These are phyloP conservation scores for Daedalea quercina DNA, from an alignment of 768 basidiomycete genomes.

Conservation along the genomic window DNA sequence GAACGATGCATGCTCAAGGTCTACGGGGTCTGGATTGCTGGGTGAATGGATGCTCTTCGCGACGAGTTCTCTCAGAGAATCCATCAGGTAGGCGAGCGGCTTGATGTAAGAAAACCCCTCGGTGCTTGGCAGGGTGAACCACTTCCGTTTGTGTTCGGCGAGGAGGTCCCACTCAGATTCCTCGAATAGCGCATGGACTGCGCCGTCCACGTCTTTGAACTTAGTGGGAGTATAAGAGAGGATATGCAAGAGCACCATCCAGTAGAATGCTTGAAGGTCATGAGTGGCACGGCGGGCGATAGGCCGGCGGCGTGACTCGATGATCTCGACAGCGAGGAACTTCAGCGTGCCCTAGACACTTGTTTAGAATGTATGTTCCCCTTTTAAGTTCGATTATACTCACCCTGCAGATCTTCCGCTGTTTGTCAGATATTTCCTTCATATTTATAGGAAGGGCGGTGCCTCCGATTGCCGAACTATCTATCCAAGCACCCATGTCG, in stretches of 20 bases:
- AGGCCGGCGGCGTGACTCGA: neutral
- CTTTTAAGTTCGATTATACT: neutral
- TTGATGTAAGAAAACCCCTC: neutral
- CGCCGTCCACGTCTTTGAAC: neutral
- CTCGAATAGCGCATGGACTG: neutral
- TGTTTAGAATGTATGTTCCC: constrained; percentile 1
- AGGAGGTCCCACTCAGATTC: neutral
- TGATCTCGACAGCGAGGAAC: constrained; percentile 5
- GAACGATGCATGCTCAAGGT: neutral
- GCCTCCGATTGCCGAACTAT: neutral
- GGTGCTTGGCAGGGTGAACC: neutral
- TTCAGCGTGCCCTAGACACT: neutral
- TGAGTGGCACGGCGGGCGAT: neutral
- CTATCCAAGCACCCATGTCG: constrained; percentile 8
- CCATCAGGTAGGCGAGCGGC: neutral
- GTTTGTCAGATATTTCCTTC: neutral
- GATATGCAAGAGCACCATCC: constrained; percentile 4
- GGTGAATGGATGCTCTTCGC: neutral
- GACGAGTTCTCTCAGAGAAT: neutral
- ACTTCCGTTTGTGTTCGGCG: neutral
- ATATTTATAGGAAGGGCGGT: neutral
- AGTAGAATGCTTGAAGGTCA: constrained; percentile 12
- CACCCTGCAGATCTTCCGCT: neutral
- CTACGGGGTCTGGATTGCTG: neutral
- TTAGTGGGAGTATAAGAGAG: neutral